These are phyloP conservation scores for Candida montana DNA, from an alignment of 805 yeast species.

Conservation along the genomic window DNA sequence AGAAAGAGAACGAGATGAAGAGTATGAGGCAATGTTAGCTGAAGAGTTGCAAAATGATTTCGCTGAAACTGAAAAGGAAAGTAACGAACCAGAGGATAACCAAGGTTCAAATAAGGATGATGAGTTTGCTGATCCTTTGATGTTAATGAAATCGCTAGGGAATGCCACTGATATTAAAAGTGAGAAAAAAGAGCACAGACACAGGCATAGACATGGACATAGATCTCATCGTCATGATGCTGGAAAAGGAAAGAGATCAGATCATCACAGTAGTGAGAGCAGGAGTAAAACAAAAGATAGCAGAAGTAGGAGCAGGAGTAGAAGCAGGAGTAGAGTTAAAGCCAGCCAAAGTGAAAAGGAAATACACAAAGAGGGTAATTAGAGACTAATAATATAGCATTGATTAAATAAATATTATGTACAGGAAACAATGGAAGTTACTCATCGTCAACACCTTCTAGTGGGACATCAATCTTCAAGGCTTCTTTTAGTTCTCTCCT, in stretches of 20 bases:
- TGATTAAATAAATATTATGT: constrained; percentile 2
- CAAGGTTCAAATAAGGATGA: constrained; percentile 7
- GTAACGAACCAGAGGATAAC: not conserved
- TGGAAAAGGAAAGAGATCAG: constrained; percentile 1
- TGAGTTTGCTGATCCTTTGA: constrained; percentile 23
- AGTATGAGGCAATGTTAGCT: constrained; percentile 36
- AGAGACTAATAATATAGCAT: not conserved
- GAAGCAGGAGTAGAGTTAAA: constrained; percentile 31
- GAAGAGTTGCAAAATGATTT: constrained; percentile 29
- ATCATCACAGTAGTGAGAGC: not conserved
- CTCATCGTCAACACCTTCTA: constrained; percentile 19
- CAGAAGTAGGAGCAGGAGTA: not conserved
- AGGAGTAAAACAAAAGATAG: too few relatives aligned
- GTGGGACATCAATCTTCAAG: constrained; percentile 20
- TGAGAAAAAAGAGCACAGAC: not conserved
- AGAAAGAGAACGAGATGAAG: constrained; percentile 46
- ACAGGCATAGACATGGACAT: not conserved
- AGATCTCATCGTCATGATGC: constrained; percentile 2
- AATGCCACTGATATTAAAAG: not conserved
- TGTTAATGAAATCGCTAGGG: constrained; percentile 15
- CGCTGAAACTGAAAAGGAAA: constrained; percentile 12
- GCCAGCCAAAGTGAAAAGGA: too few relatives aligned
- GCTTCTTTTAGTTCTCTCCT: constrained; percentile 42
- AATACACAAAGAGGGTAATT: too few relatives aligned
- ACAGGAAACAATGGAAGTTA: too few relatives aligned